Conservation (phyloP, 2,329 filamentous ascomycete genomes). For the Neoscytalidium dimidiatum region DNA sequence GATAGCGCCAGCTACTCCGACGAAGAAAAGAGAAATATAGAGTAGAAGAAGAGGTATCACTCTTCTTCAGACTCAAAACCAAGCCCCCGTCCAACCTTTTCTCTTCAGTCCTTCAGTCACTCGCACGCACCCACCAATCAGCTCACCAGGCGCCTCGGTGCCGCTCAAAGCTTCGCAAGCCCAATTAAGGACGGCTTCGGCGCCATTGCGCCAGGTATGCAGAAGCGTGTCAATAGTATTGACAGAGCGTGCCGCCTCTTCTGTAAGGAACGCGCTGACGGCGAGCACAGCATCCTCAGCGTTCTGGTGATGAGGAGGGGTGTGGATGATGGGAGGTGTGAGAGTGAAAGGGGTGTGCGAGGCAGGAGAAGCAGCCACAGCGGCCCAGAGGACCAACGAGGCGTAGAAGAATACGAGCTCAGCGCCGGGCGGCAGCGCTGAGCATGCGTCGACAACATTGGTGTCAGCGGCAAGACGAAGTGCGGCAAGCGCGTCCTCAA, state of each 20-base stretch:
- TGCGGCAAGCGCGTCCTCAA: slow-evolving; percentile 30
- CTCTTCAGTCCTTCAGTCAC: slow-evolving; percentile 2
- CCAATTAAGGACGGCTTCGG: slow-evolving; percentile 3
- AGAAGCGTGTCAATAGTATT: background rate
- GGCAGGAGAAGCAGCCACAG: background rate
- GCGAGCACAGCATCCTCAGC: background rate
- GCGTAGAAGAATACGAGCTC: slow-evolving; percentile 40
- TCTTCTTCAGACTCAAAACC: slow-evolving; percentile 14
- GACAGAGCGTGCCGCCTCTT: background rate
- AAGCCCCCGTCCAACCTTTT: background rate
- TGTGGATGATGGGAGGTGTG: background rate
- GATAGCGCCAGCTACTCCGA: background rate
- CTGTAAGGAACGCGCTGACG: background rate
- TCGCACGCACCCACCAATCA: slow-evolving; percentile 1
- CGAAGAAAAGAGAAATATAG: background rate
- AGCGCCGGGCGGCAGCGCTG: slow-evolving; percentile 30
- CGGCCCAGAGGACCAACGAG: slow-evolving; percentile 36
- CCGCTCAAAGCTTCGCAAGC: slow-evolving; percentile 2
- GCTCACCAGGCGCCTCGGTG: slow-evolving; percentile 4
- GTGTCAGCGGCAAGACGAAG: slow-evolving; percentile 32
- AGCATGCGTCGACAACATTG: slow-evolving; percentile 29
- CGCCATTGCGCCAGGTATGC: slow-evolving; percentile 1
- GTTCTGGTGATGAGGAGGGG: background rate
- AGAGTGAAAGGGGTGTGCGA: background rate
- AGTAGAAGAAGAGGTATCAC: background rate